These are phyloP conservation scores for Lactarius indigo DNA, from an alignment of 768 basidiomycete genomes.

Conservation along the genomic window DNA sequence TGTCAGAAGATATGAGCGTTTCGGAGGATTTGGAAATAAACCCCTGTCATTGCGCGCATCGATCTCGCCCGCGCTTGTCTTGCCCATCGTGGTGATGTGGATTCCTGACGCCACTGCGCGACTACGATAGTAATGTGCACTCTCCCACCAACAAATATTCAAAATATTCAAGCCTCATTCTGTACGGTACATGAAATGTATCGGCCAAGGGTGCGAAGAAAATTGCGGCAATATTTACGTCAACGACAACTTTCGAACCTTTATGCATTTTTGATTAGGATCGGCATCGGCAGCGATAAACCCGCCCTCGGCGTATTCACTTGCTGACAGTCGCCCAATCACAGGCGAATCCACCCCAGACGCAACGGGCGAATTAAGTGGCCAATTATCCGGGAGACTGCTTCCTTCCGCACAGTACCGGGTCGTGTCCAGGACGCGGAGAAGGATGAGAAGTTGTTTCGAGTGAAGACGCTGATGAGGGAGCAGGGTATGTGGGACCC, in stretches of 20 bases:
- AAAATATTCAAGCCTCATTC: not conserved
- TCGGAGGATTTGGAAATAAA: not conserved
- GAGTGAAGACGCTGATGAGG: not conserved
- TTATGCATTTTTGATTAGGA: not conserved
- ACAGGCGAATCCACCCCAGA: not conserved
- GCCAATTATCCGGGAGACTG: not conserved
- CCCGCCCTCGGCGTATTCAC: not conserved
- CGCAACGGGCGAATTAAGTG: not conserved
- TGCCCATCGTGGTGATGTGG: not conserved
- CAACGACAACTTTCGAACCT: not conserved
- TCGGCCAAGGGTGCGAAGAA: not conserved
- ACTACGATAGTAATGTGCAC: not conserved
- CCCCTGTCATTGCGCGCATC: not conserved
- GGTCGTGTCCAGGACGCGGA: not conserved
- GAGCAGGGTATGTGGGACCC: not conserved
- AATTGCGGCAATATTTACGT: not conserved
- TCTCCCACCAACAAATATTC: not conserved
- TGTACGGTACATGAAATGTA: too few species aligned
- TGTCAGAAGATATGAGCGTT: not conserved
- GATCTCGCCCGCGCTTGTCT: not conserved
- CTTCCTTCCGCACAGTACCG: not conserved
- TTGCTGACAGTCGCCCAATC: not conserved
- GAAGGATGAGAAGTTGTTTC: not conserved
- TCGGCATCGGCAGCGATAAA: not conserved
- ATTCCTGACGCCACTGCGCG: not conserved